These are phyloP conservation scores for Lotmaria passim DNA, from an alignment of 208 protist genomes.

Conservation along the genomic window DNA sequence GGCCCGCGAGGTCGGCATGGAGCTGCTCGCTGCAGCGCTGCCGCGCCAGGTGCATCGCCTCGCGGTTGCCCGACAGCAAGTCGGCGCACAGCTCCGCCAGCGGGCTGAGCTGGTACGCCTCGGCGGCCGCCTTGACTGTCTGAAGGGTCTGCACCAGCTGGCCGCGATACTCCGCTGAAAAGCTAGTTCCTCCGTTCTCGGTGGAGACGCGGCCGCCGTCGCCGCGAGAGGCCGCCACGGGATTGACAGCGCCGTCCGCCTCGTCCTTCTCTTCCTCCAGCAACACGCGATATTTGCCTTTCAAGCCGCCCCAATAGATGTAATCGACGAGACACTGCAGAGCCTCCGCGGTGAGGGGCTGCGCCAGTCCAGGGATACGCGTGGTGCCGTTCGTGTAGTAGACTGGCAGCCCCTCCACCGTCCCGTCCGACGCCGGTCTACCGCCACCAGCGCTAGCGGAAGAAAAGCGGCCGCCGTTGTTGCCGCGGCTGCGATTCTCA, in stretches of 20 bases:
- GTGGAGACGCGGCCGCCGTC: conserved; percentile 2
- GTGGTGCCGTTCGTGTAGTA: conserved; percentile 78
- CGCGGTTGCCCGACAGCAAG: conserved; percentile 44
- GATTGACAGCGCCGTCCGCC: conserved; percentile 20
- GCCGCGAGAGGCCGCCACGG: too few species aligned
- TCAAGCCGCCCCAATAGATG: conserved; percentile 74
- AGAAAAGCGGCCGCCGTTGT: too few species aligned
- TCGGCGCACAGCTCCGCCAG: conserved; percentile 56
- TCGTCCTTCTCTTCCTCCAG: conserved; percentile 58
- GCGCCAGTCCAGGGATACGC: conserved; percentile 61
- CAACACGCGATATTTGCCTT: conserved; percentile 48
- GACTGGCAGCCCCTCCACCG: conserved; percentile 25
- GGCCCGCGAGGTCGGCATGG: conserved; percentile 53
- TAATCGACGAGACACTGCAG: conserved; percentile 70
- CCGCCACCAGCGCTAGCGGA: background rate
- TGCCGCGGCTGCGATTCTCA: background rate
- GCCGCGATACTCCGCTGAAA: conserved; percentile 24
- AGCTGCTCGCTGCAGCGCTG: conserved; percentile 47
- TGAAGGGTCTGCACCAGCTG: conserved; percentile 38
- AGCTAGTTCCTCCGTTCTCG: conserved; percentile 10
- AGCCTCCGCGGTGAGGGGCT: conserved; percentile 54
- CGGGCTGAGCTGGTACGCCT: conserved; percentile 51
- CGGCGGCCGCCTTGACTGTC: conserved; percentile 43
- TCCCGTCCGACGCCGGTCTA: too few species aligned
- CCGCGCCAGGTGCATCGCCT: conserved; percentile 43